Percentiles rank a stretch among this genome's conserved stretches.
These are phyloP conservation scores for Podospora appendiculata DNA, from an alignment of 495 filamentous ascomycete species.

Conservation along the genomic window DNA sequence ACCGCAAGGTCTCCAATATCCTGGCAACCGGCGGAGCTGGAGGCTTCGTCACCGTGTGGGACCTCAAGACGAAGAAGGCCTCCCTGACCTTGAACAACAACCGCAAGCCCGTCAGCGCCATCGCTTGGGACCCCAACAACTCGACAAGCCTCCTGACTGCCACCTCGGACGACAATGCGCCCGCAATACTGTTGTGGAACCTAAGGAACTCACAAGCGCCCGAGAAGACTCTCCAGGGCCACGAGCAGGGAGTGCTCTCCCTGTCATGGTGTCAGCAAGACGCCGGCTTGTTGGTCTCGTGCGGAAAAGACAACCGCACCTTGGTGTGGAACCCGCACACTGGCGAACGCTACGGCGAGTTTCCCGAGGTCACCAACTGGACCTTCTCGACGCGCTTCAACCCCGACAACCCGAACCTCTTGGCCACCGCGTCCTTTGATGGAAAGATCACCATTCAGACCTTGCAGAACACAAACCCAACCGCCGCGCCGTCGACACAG, in stretches of 20 bases:
- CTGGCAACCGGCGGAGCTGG: constrained; percentile 89
- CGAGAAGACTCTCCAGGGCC: constrained; percentile 77
- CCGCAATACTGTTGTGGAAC: constrained; percentile 89
- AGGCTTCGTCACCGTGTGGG: constrained; percentile 97
- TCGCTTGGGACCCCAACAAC: constrained; percentile 94
- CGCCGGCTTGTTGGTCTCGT: constrained; percentile 82
- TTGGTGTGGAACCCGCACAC: constrained; percentile 95
- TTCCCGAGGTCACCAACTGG: constrained; percentile 97
- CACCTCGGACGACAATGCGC: constrained; percentile 83
- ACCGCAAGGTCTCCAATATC: constrained; percentile 95
- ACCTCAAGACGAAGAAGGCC: constrained; percentile 94
- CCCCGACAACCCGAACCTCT: constrained; percentile 81
- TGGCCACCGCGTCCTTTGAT: constrained; percentile 93
- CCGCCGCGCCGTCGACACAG: constrained; percentile 47
- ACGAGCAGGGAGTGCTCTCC: constrained; percentile 88
- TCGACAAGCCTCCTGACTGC: constrained; percentile 90
- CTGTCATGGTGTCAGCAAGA: constrained; percentile 96
- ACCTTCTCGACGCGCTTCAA: constrained; percentile 95
- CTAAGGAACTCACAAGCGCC: constrained; percentile 92
- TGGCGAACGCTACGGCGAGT: constrained; percentile 79
- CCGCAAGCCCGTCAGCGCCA: constrained; percentile 86
- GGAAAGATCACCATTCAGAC: constrained; percentile 91
- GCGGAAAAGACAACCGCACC: constrained; percentile 93
- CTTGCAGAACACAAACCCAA: constrained; percentile 76
- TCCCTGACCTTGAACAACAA: constrained; percentile 94